Percentiles rank a stretch among this genome's conserved stretches.
Evolutionary conservation across 768 basidiomycete genomes (phyloP).

Genomic region (Boletus sp.): DNA sequence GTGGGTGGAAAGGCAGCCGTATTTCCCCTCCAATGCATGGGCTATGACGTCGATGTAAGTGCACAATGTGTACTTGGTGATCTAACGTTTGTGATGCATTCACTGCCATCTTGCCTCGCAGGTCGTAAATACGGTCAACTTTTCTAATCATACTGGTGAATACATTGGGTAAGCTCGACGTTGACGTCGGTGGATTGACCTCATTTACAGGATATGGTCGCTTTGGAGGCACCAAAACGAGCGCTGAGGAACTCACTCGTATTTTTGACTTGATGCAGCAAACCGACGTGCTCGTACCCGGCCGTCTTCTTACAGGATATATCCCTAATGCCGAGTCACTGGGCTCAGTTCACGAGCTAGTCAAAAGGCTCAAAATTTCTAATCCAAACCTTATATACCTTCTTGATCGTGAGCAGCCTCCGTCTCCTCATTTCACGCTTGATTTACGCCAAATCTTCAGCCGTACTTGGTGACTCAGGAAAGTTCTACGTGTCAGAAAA

Average conservation of each 20-base stretch:
- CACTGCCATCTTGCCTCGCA: constrained; percentile 27
- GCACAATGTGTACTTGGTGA: not conserved
- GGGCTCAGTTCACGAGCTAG: constrained; percentile 60
- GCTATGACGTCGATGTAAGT: constrained; percentile 92
- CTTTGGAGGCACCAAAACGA: constrained; percentile 76
- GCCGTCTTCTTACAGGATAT: constrained; percentile 86
- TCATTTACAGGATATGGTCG: constrained; percentile 69
- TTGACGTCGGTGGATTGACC: not conserved
- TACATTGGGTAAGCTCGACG: not conserved
- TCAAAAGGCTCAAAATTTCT: constrained; percentile 54
- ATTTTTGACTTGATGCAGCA: constrained; percentile 73
- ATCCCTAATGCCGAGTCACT: constrained; percentile 83
- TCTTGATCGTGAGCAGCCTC: constrained; percentile 73
- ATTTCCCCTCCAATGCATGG: constrained; percentile 80
- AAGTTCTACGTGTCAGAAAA: constrained; percentile 84
- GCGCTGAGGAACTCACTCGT: constrained; percentile 67
- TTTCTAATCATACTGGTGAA: constrained; percentile 89
- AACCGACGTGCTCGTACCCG: constrained; percentile 72
- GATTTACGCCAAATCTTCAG: constrained; percentile 37
- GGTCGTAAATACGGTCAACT: constrained; percentile 92
- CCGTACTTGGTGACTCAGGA: constrained; percentile 93
- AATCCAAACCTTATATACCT: constrained; percentile 75
- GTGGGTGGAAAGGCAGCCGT: constrained; percentile 84
- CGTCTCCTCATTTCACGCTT: not conserved
- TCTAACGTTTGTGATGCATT: not conserved